A percentile compares a stretch with the other conserved stretches of the same genome.
Evolutionary conservation across 202 grass and related monocot species (phyloP).

Genomic region (Panicum hallii): DNA sequence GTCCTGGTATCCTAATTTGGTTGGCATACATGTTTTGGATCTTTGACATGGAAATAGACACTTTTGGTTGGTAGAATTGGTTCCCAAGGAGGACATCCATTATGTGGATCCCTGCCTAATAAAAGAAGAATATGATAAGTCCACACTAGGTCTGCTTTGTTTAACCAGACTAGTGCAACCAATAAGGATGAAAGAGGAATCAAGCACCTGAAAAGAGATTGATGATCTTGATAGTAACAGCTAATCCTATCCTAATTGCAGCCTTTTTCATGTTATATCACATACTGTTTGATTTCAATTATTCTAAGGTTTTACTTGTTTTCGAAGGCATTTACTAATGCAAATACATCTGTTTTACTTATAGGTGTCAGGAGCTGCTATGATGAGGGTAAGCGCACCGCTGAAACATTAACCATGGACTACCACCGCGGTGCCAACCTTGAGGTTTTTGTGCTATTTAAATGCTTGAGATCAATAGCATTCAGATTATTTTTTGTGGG

Average conservation of each 20-base stretch:
- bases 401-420: constrained; percentile 85
- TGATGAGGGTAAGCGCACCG: constrained; percentile 81
- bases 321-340: constrained; percentile 4
- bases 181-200: constrained; percentile 13
- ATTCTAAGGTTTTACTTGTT: constrained; percentile 23
- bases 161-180: constrained; percentile 32
- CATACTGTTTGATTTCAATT: neutral
- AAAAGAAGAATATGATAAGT: constrained; percentile 24
- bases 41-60: constrained; percentile 9
- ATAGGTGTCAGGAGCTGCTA: constrained; percentile 83
- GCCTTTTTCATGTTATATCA: neutral
- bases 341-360: constrained; percentile 9
- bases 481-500: neutral
- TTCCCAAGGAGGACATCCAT: neutral
- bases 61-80: constrained; percentile 29
- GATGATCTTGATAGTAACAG: constrained; percentile 15
- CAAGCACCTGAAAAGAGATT: neutral
- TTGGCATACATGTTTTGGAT: constrained; percentile 20
- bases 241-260: neutral
- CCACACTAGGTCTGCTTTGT: neutral
- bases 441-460: constrained; percentile 54
- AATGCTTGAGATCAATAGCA: neutral
- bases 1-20: neutral
- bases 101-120: constrained; percentile 24
- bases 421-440: constrained; percentile 79